phyloP scores from a whole-genome alignment of 2,329 filamentous ascomycete genomes.

The Alternaria longipes region DNA sequence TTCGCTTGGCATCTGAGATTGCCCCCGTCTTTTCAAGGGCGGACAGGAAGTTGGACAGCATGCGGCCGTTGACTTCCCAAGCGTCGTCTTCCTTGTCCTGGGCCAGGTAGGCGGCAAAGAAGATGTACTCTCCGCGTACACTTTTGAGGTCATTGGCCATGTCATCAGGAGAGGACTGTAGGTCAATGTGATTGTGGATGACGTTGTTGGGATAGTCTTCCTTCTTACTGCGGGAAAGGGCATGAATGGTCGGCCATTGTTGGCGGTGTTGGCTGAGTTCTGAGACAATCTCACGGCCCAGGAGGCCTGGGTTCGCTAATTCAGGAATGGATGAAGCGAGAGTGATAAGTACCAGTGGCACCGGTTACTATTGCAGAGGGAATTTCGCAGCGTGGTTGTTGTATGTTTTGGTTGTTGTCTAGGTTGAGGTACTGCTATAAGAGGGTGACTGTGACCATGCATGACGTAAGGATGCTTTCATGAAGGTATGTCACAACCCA shows the following conservation, averaged over 20 bases:
- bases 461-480: slow-evolving; percentile 24
- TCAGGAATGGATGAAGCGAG: background rate
- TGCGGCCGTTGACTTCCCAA: too few relatives aligned
- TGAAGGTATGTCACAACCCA: slow-evolving; percentile 6
- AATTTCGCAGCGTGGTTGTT: too few relatives aligned
- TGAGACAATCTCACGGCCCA: slow-evolving; percentile 53
- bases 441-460: background rate
- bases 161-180: slow-evolving; percentile 43
- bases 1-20: slow-evolving; percentile 55
- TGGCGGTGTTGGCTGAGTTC: slow-evolving; percentile 49
- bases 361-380: too few relatives aligned
- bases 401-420: too few relatives aligned
- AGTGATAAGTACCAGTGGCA: too few relatives aligned
- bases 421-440: too few relatives aligned
- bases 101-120: too few relatives aligned
- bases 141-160: slow-evolving; percentile 46
- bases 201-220: slow-evolving; percentile 49
- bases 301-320: slow-evolving; percentile 43
- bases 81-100: too few relatives aligned
- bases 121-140: too few relatives aligned
- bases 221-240: slow-evolving; percentile 54
- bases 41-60: slow-evolving; percentile 32
- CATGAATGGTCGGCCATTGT: slow-evolving; percentile 52
- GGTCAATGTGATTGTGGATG: slow-evolving; percentile 52
- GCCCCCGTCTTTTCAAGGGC: slow-evolving; percentile 53